Percentiles rank a stretch among this genome's conserved stretches.
phyloP scores from a whole-genome alignment of 805 yeast genomes.

The Ogataea nitratoaversa region DNA sequence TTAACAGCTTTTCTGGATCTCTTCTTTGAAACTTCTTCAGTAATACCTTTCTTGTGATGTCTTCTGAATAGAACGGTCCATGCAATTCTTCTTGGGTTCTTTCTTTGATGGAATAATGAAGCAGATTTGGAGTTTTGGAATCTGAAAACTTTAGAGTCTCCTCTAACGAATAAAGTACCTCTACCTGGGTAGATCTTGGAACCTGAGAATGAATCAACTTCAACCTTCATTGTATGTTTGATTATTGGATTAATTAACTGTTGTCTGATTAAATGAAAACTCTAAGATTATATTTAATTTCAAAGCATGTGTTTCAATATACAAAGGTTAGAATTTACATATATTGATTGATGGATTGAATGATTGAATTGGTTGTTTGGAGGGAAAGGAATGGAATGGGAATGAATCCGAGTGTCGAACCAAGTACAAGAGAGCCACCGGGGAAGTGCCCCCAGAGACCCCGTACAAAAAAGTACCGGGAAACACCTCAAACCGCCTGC shows the following conservation, averaged over 20 bases:
- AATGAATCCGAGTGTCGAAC: too few species aligned
- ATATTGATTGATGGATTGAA: too few species aligned
- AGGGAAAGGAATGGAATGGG: too few species aligned
- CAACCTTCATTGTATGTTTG: slow-evolving; percentile 82
- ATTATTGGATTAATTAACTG: slow-evolving; percentile 2
- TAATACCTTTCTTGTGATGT: slow-evolving; percentile 99
- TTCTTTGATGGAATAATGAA: slow-evolving; percentile 98
- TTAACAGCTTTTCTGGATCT: slow-evolving; percentile 96
- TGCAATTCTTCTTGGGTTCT: slow-evolving; percentile 99
- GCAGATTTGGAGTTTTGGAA: slow-evolving; percentile 97
- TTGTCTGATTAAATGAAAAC: too few species aligned
- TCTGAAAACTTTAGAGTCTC: slow-evolving; percentile 99
- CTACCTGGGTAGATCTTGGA: slow-evolving; percentile 99
- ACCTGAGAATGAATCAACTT: slow-evolving; percentile 99
- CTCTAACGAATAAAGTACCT: slow-evolving; percentile 98
- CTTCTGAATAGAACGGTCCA: slow-evolving; percentile 99
- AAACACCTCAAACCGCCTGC: not conserved
- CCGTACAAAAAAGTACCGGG: not conserved
- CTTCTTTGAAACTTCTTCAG: slow-evolving; percentile 97
- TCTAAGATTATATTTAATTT: not conserved
- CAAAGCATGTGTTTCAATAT: not conserved
- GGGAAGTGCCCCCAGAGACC: too few species aligned
- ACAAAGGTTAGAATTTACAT: too few species aligned
- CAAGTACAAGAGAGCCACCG: too few species aligned
- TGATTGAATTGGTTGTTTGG: too few species aligned